Percentiles rank a stretch among this genome's conserved stretches.
Conservation (phyloP, 768 basidiomycete genomes). For the Suillus tomentosus region DNA sequence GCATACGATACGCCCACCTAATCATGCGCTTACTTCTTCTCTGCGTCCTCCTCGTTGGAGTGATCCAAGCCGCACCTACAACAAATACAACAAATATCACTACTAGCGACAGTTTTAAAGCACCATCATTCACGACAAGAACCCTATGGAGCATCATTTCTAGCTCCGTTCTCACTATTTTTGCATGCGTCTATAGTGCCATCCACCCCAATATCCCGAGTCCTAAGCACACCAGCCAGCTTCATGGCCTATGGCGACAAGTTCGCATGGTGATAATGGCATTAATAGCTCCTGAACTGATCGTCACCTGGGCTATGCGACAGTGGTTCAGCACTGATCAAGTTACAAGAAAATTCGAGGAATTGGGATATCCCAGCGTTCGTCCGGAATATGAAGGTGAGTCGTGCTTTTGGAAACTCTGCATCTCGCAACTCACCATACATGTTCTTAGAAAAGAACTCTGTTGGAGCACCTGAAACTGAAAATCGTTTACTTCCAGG, state of each 20-base stretch:
- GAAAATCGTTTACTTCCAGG: no score
- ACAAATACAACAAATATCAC: neutral
- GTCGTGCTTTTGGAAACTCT: no score
- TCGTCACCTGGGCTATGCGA: slow-evolving; percentile 22
- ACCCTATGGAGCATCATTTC: slow-evolving; percentile 26
- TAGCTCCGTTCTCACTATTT: slow-evolving; percentile 27
- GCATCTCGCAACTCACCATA: no score
- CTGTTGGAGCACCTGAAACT: no score
- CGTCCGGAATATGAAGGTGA: no score
- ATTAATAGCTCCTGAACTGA: slow-evolving; percentile 26
- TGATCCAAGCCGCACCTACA: neutral
- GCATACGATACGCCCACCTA: no score
- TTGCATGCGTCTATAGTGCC: slow-evolving; percentile 28
- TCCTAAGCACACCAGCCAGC: neutral
- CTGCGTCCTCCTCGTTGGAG: neutral
- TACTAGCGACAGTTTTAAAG: neutral
- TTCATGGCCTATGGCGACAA: neutral
- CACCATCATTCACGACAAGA: slow-evolving; percentile 12
- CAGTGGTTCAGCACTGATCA: slow-evolving; percentile 21
- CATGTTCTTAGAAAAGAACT: no score
- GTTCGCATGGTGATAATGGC: slow-evolving; percentile 18
- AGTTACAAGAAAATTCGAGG: neutral
- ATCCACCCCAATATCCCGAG: slow-evolving; percentile 30
- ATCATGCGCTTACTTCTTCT: no score
- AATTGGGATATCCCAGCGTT: neutral